Percentiles rank a stretch among this genome's conserved stretches.
Conservation (phyloP, 441 rosid species). For the Bocquillonia castaneifolia region DNA sequence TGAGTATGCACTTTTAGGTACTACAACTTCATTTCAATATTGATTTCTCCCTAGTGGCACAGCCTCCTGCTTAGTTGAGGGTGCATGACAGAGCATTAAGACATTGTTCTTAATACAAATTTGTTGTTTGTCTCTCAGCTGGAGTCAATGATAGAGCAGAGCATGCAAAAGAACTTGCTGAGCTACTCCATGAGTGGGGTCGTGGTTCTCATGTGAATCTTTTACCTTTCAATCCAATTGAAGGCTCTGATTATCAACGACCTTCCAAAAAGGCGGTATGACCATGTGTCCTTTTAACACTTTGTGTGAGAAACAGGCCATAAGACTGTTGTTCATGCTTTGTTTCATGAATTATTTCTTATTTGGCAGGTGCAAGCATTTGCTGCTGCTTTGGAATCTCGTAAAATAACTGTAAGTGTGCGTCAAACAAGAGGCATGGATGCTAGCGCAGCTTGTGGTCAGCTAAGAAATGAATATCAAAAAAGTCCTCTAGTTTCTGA, state of each 20-base stretch:
- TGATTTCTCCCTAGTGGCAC: background rate
- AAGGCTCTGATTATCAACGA: slow-evolving; percentile 73
- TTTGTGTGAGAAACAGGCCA: background rate
- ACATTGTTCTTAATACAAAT: background rate
- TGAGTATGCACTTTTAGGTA: slow-evolving; percentile 89
- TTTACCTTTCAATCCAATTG: slow-evolving; percentile 86
- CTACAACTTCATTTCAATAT: slow-evolving; percentile 13
- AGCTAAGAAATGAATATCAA: slow-evolving; percentile 85
- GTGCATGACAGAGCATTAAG: background rate
- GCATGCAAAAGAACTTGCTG: slow-evolving; percentile 79
- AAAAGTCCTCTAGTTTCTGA: slow-evolving; percentile 63
- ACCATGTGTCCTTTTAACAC: background rate
- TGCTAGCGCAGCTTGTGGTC: slow-evolving; percentile 97
- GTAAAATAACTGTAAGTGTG: slow-evolving; percentile 62
- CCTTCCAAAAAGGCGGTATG: slow-evolving; percentile 77
- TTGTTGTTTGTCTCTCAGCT: slow-evolving; percentile 41
- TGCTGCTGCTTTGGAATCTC: slow-evolving; percentile 63
- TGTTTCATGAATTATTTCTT: background rate
- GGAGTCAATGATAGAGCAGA: slow-evolving; percentile 82
- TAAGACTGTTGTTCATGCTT: background rate
- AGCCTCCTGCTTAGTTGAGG: background rate
- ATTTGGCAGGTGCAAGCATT: slow-evolving; percentile 56
- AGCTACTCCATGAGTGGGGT: slow-evolving; percentile 76
- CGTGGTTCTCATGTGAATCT: slow-evolving; percentile 77
- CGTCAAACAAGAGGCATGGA: slow-evolving; percentile 90